phyloP scores from a whole-genome alignment of 257 asterid species.

The Scutellaria baicalensis region DNA sequence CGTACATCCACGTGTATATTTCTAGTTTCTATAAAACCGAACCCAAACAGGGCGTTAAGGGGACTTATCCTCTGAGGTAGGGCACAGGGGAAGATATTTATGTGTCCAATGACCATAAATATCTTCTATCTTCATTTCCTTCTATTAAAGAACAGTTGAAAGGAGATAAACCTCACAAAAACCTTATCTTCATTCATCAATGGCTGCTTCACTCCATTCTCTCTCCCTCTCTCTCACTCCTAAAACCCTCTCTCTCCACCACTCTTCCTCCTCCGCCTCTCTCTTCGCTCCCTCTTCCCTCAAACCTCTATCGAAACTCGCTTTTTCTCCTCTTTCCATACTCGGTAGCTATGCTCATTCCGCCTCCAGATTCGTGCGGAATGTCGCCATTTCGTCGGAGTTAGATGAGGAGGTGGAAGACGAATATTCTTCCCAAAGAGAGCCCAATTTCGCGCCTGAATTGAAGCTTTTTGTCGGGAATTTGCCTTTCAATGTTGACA shows the following conservation, averaged over 20 bases:
- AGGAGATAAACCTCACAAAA: not conserved
- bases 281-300: slow-evolving; percentile 28
- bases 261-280: slow-evolving; percentile 26
- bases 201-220: slow-evolving; percentile 64
- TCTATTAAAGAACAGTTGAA: not conserved
- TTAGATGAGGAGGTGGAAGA: slow-evolving; percentile 37
- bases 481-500: slow-evolving; percentile 71
- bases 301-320: slow-evolving; percentile 32
- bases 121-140: not conserved
- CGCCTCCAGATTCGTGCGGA: slow-evolving; percentile 27
- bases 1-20: no score
- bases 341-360: not conserved
- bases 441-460: slow-evolving; percentile 48
- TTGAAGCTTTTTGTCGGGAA: slow-evolving; percentile 79
- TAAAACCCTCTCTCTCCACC: slow-evolving; percentile 38
- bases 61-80: slow-evolving; percentile 4
- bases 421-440: slow-evolving; percentile 13
- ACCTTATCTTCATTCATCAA: slow-evolving; percentile 31
- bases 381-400: slow-evolving; percentile 60
- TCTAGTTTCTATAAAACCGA: no score
- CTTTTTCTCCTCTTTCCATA: slow-evolving; percentile 23
- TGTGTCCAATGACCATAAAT: no score
- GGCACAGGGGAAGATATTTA: not conserved
- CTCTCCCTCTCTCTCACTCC: slow-evolving; percentile 55
- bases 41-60: slow-evolving; percentile 6